A percentile compares a stretch with the other conserved stretches of the same genome.
phyloP scores from a whole-genome alignment of 352 stramenopile genomes.

The Phytophthora lateralis region DNA sequence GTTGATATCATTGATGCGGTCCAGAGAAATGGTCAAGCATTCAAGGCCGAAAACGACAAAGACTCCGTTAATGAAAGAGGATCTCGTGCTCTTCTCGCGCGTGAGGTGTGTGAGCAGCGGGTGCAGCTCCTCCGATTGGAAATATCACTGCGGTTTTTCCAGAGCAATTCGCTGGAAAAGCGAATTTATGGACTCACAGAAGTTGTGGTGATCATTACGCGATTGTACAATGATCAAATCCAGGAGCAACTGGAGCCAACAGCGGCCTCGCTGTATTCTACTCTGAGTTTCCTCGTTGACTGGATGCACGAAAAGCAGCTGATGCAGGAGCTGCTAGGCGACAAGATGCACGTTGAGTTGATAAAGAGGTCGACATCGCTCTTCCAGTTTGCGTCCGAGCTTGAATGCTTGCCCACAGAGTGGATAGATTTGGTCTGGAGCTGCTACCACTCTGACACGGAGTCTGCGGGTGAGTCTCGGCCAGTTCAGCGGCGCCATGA shows the following conservation, averaged over 20 bases:
- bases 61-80: background rate
- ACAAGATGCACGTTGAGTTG: constrained; percentile 71
- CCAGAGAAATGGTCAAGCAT: constrained; percentile 2
- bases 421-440: constrained; percentile 65
- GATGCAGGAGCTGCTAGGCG: constrained; percentile 59
- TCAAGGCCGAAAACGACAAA: background rate
- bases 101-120: constrained; percentile 26
- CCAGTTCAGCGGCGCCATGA: constrained; percentile 49
- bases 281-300: constrained; percentile 38
- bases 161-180: constrained; percentile 65
- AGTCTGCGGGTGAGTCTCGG: constrained; percentile 3
- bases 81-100: background rate
- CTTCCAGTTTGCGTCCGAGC: constrained; percentile 58
- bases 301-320: constrained; percentile 62
- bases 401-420: constrained; percentile 35
- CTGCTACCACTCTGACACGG: constrained; percentile 43
- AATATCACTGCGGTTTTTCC: constrained; percentile 58
- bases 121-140: constrained; percentile 61
- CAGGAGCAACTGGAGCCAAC: constrained; percentile 39
- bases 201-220: constrained; percentile 51
- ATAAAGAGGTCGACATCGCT: constrained; percentile 64
- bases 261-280: constrained; percentile 23
- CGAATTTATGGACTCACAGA: constrained; percentile 76
- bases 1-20: constrained; percentile 6
- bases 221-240: constrained; percentile 48